Conservation (phyloP, 2,329 filamentous ascomycete genomes). For the Knoxdaviesia capensis region DNA sequence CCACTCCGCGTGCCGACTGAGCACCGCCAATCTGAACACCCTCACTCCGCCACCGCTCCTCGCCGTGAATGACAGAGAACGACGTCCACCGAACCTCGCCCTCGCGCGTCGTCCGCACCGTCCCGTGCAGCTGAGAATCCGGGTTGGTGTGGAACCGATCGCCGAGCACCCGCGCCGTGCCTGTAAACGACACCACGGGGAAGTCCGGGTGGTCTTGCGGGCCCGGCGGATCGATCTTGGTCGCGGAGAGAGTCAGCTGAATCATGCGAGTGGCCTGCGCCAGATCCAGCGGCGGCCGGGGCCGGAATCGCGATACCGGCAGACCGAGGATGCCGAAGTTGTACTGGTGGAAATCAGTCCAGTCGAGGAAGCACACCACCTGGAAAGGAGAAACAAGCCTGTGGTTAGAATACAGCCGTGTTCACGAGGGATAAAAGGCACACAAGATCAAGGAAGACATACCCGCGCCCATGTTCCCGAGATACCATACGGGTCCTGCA, state of each 20-base stretch:
- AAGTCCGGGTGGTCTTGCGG: constrained; percentile 33
- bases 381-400: constrained; percentile 6
- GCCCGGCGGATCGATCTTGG: constrained; percentile 36
- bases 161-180: constrained; percentile 40
- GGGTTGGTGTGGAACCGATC: constrained; percentile 18
- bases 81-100: constrained; percentile 61
- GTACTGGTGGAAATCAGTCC: constrained; percentile 50
- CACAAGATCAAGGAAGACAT: constrained; percentile 7
- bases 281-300: no score
- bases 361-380: constrained; percentile 37
- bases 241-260: constrained; percentile 44
- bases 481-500: constrained; percentile 49
- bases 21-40: constrained; percentile 54
- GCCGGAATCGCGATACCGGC: no score
- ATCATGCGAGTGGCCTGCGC: constrained; percentile 55
- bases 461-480: constrained; percentile 54
- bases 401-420: constrained; percentile 4
- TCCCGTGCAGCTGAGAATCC: constrained; percentile 22
- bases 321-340: no score
- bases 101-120: constrained; percentile 42
- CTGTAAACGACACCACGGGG: constrained; percentile 50
- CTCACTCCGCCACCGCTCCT: constrained; percentile 60
- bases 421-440: no score
- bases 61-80: constrained; percentile 39
- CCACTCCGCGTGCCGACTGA: constrained; percentile 41